Evolutionary conservation across 176 grass and related monocot genomes (phyloP), one percentile per base, ranked within the genome.

Genomic region (Oryza punctata): DNA sequence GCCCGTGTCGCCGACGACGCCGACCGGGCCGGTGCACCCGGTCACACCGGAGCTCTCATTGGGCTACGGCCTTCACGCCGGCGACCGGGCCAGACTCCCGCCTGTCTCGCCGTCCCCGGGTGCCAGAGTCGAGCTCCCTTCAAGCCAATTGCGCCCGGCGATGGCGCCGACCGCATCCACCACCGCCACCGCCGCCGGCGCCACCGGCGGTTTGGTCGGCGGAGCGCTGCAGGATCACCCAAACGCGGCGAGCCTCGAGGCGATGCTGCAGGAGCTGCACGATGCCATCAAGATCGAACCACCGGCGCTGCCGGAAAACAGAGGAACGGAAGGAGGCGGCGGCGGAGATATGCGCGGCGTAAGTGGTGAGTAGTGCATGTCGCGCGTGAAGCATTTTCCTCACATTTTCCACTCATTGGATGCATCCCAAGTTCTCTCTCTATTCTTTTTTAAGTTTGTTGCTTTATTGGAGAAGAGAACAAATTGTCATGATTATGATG

Each of bases 71-170:
- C 21, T 64, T 18, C 50, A 66, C 63, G 45, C 12, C 26, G 61
- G 54, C 13, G 43, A 84, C 10, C 73, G 50, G 12, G 61, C 73
- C 18, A 79, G 78, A 41, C 78, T 82, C 21, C 73, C 78, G 1
- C 68, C 86, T 61, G 50, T 82, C 46, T 78, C 75, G 40, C 65
- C 25, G 32, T 76, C 84, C 7, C 64, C 35, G n/a, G 38, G 44
- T 12, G 63, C 59, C 12, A 82, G 65, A 38, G 50, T 68, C 63
- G 93, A 88, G 88, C 88, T 92, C 93, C 93, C 90, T 95, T 95
- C 93, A 78, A 74, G 23, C 90, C 93, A 92, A 95, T 78, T 88
- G 32, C 38, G n/a, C 81, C 67, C 65, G 25, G 60, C 49, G 30
- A 10, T 65, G 26, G 11, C 74, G 18, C 54, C 75, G 0, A 2